A percentile compares a stretch with the other conserved stretches of the same genome.
phyloP scores from a whole-genome alignment of 768 basidiomycete species.

The Lentinula lateritia region DNA sequence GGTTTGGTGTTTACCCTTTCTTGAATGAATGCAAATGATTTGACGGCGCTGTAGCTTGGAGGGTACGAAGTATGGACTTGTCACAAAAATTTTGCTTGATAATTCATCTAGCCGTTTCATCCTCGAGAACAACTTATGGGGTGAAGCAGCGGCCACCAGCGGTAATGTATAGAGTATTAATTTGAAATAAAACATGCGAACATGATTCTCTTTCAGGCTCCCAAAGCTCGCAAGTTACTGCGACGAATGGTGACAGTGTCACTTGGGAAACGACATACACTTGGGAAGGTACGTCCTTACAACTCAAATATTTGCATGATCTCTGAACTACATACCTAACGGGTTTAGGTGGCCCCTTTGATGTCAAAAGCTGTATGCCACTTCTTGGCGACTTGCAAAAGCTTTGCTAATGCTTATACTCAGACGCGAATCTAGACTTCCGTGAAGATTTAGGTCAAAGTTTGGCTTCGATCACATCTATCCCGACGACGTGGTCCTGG shows the following conservation, averaged over 20 bases:
- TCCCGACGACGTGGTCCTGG: conserved; percentile 28
- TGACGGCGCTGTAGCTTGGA: neutral
- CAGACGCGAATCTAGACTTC: conserved; percentile 30
- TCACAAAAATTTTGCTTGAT: neutral
- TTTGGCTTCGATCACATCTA: conserved; percentile 19
- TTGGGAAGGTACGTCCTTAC: conserved; percentile 20
- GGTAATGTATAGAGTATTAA: conserved; percentile 11
- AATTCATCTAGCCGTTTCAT: conserved; percentile 3
- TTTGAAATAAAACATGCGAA: neutral
- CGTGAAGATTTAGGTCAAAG: conserved; percentile 20
- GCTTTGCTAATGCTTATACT: neutral
- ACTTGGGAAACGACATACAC: conserved; percentile 28
- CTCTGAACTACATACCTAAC: too few relatives aligned
- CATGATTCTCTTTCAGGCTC: conserved; percentile 14
- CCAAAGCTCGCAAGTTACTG: conserved; percentile 24
- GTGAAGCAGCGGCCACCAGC: conserved; percentile 19
- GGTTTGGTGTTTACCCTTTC: conserved; percentile 10
- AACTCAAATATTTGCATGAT: neutral
- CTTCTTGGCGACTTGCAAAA: neutral
- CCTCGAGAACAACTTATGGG: conserved; percentile 28
- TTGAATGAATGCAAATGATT: neutral
- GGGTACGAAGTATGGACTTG: neutral
- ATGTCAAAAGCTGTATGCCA: conserved; percentile 28
- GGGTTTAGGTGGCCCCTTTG: conserved; percentile 5
- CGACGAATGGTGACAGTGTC: conserved; percentile 20